Conservation (phyloP, 495 filamentous ascomycete genomes). For the Ascodesmis nigricans region DNA sequence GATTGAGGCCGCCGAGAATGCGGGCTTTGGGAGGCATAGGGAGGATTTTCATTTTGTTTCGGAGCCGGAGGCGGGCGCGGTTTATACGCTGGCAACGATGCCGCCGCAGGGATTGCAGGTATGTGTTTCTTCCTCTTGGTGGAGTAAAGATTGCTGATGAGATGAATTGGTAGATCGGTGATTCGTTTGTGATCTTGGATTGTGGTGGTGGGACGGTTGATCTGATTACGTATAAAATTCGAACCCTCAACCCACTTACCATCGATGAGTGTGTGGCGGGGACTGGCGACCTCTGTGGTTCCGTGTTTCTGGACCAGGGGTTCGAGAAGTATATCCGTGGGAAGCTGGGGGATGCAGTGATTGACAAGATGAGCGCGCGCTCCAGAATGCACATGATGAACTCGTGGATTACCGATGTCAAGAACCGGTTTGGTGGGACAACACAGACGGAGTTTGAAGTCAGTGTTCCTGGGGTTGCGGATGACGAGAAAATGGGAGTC, state of each 20-base stretch:
- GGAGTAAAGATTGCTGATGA: constrained; percentile 35
- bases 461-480: too few species aligned
- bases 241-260: constrained; percentile 27
- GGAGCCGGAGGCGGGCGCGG: constrained; percentile 50
- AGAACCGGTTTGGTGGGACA: too few species aligned
- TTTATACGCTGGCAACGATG: constrained; percentile 44
- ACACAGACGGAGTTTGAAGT: too few species aligned
- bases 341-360: constrained; percentile 28
- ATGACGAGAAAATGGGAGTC: too few species aligned
- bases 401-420: background rate
- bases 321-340: constrained; percentile 43
- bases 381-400: too few species aligned
- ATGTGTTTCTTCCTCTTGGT: constrained; percentile 36
- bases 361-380: background rate
- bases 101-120: constrained; percentile 40
- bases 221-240: constrained; percentile 28
- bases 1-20: constrained; percentile 34
- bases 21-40: constrained; percentile 33
- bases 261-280: constrained; percentile 30
- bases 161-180: constrained; percentile 35
- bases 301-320: constrained; percentile 37
- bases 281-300: constrained; percentile 34
- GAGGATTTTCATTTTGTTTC: constrained; percentile 38
- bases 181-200: constrained; percentile 56
- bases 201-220: constrained; percentile 38